Base-by-base conservation (phyloP, 495 filamentous ascomycete genomes). In the Aspergillus avenaceus region DNA sequence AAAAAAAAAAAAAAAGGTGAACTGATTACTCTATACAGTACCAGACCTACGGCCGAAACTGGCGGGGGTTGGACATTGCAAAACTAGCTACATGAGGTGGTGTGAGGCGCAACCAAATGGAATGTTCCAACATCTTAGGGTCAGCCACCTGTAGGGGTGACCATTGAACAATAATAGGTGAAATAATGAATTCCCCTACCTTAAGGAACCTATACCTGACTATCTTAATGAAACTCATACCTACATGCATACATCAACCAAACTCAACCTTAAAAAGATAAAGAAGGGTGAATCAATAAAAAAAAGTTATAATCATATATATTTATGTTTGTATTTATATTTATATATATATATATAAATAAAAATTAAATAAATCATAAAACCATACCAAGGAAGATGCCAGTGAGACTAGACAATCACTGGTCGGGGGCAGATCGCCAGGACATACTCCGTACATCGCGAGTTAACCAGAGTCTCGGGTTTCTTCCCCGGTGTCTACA, bases 231-330 rank as follows among this genome's bases (percentile, higher is more conserved):
- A 16, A 21, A 2, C 21, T 19, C 16, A 38, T 38, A 19, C 16
- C 18, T 21, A 38, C 34, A 9, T 38, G 16, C 34, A 38, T 38
- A 21, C 34, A 38, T 38, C 34, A 34, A 24, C 32, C 24, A 44
- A 48, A 22, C 48, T 49, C 53, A 50, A 51, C 55, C 48, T 58
- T 50, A 47, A 50, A n/a, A n/a, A n/a, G n/a, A n/a, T n/a, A n/a
- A n/a, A n/a, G n/a, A n/a, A n/a, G 18, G 55, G 28, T 31, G n/a
- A 31, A 31, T 8, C 8, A 31, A 31, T 19, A 41, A 21, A 14
- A 19, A 42, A 24, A 42, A 40, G 18, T 40, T 16, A 7, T 6
- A 40, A 40, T 24, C 40, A 9, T 18, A 42, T n/a, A n/a, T n/a
- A n/a, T n/a, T n/a, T n/a, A n/a, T n/a, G n/a, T n/a, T n/a, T n/a